Evolutionary conservation across 805 yeast genomes (phyloP).

Genomic region (Debaryomyces tyrocola): DNA sequence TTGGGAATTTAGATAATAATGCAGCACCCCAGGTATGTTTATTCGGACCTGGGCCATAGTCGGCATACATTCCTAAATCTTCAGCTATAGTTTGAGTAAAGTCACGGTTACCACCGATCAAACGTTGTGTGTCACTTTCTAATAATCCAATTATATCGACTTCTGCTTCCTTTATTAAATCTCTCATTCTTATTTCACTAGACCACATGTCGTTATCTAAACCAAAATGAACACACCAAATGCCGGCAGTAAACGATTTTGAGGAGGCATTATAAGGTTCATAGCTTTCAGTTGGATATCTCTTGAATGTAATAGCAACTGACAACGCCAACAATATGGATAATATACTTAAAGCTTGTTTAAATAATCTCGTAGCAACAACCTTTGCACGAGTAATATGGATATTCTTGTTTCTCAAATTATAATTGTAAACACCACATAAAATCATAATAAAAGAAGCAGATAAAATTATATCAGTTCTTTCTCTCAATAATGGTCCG

Average conservation of each 20-base stretch:
- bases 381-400: slow-evolving; percentile 20
- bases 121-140: slow-evolving; percentile 91
- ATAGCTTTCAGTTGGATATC: slow-evolving; percentile 62
- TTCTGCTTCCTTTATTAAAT: slow-evolving; percentile 80
- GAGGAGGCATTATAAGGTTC: slow-evolving; percentile 52
- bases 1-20: slow-evolving; percentile 90
- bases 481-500: slow-evolving; percentile 83
- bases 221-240: slow-evolving; percentile 98
- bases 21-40: slow-evolving; percentile 99
- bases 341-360: slow-evolving; percentile 29
- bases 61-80: slow-evolving; percentile 91
- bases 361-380: slow-evolving; percentile 15
- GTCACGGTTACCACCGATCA: slow-evolving; percentile 94
- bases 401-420: slow-evolving; percentile 23
- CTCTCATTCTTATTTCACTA: slow-evolving; percentile 84
- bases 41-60: slow-evolving; percentile 97
- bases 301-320: slow-evolving; percentile 56
- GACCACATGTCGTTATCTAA: slow-evolving; percentile 99
- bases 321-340: slow-evolving; percentile 51
- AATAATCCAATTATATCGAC: slow-evolving; percentile 87
- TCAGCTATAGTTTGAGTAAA: slow-evolving; percentile 88
- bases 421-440: slow-evolving; percentile 49
- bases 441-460: slow-evolving; percentile 54
- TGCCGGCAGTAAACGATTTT: slow-evolving; percentile 85
- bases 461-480: slow-evolving; percentile 74